Base-by-base conservation (phyloP, 2,329 filamentous ascomycete species). In the Gnomoniopsis smithogilvyi region DNA sequence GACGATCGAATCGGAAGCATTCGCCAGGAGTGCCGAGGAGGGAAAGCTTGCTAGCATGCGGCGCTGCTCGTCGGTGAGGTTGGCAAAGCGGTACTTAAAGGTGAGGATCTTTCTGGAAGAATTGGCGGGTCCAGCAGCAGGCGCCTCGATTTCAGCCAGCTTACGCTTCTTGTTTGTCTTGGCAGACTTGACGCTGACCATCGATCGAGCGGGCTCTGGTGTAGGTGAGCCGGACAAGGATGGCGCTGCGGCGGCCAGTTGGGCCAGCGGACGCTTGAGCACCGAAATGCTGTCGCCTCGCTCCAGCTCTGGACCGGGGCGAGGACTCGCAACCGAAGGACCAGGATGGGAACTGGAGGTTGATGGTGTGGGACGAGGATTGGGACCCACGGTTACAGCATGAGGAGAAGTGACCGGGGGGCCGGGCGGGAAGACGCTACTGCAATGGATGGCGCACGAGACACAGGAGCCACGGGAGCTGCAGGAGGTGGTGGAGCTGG, bases 91-190 rank as follows among this genome's bases (percentile, higher is more conserved):
- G 30, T 62, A 62, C 11, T 24, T 55, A n/a, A 62, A 10, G 22
- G 34, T 54, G 26, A 62, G 36, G 12, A 60, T 54, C 22, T 52
- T 56, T 11, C 45, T 34, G 21, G 41, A 41, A 21, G 21, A 36
- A 14, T 52, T 53, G 19, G 60, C 50, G n/a, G 56, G 50, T 17
- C 45, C 57, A 26, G 45, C n/a, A 7, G 46, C 36, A 10, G 53
- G n/a, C 6, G 50, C 38, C 15, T 62, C 60, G 0, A 38, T 57
- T 12, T 60, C 56, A 17, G 43, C 60, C 48, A 62, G 46, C 45
- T 63, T 63, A 34, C 61, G 58, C 55, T 63, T 63, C 59, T 61
- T 63, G 3, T 48, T 22, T 24, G 38, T 21, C 51, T 63, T 63
- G 17, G 53, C 38, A 22, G 48, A 15, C 48, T 50, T 62, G 8